Base-by-base conservation (phyloP, 306 rosid genomes). In the Amphicarpaea edgeworthii region DNA sequence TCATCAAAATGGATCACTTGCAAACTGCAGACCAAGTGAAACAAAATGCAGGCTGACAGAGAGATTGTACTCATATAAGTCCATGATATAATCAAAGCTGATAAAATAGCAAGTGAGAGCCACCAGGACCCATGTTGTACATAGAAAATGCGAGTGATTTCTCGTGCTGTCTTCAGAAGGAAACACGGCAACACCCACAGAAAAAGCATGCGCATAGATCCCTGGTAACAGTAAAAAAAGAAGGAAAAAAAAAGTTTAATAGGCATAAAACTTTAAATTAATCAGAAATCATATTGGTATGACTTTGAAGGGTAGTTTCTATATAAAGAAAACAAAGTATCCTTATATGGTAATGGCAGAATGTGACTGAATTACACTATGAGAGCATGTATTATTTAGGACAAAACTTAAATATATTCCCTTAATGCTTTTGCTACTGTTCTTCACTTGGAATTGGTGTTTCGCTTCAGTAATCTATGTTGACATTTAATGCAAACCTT, bases 21-120 rank as follows among this genome's bases (percentile, higher is more conserved):
- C 84, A 90, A 85, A 84, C 88, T 85, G 81, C 97, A 92, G 55
- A 92, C 88, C 85, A 90, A 54, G 81, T 90, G 97, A 92, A 92
- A 92, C 89, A 90, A 64, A 78, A 87, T 80, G 84, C 91, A 88
- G 77, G 97, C 97, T 7, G 89, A 81, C 77, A 92, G 79, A 73
- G 96, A 84, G 73, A 88, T 84, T 26, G 88, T 75, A 81, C 93
- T 88, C 82, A 84, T 88, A 41, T 90, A 92, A 57, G 90, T 86
- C 97, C 97, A 92, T 4, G 97, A 88, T 16, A 84, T 40, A 55
- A 88, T 80, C 77, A 85, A 66, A 43, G 86, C 88, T 5, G 83
- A 53, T 7, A 86, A 47, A 43, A 86, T 79, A 60, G 82, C 83
- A 64, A 83, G 11, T 1, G 97, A 90, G 15, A 70, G 38, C 88